Percentiles rank a stretch among this genome's conserved stretches.
Evolutionary conservation across 805 yeast genomes (phyloP).

Genomic region (Starmerella asiatica): DNA sequence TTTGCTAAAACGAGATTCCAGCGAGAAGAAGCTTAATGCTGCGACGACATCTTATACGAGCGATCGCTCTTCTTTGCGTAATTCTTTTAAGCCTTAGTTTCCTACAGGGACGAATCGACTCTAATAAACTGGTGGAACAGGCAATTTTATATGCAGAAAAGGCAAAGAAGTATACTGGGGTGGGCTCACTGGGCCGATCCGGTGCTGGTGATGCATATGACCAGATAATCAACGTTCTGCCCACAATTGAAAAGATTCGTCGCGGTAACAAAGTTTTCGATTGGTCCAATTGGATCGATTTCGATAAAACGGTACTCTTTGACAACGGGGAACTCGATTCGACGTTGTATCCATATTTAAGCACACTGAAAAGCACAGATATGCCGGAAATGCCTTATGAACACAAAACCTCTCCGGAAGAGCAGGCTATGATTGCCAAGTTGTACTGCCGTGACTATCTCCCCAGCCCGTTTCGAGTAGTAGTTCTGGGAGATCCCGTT

Average conservation of each 20-base stretch:
- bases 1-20: too few relatives aligned
- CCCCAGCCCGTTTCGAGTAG: slow-evolving; percentile 15
- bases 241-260: slow-evolving; percentile 3
- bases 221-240: slow-evolving; percentile 5
- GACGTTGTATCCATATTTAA: slow-evolving; percentile 12
- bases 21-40: too few relatives aligned
- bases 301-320: slow-evolving; percentile 11
- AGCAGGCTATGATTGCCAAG: slow-evolving; percentile 18
- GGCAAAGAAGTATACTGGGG: neutral
- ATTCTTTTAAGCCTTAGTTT: too few relatives aligned
- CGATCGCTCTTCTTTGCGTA: too few relatives aligned
- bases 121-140: neutral
- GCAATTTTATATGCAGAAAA: neutral
- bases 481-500: slow-evolving; percentile 6
- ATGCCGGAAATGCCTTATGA: slow-evolving; percentile 8
- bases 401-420: slow-evolving; percentile 8
- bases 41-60: too few relatives aligned
- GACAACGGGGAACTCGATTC: slow-evolving; percentile 10
- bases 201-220: slow-evolving; percentile 3
- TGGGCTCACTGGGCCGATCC: neutral
- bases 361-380: slow-evolving; percentile 1
- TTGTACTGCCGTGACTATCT: slow-evolving; percentile 12
- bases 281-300: slow-evolving; percentile 26
- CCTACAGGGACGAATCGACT: too few relatives aligned
- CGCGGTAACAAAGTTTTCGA: slow-evolving; percentile 14